Evolutionary conservation across 345 rosid species (phyloP).

Genomic region (Acer campestre): DNA sequence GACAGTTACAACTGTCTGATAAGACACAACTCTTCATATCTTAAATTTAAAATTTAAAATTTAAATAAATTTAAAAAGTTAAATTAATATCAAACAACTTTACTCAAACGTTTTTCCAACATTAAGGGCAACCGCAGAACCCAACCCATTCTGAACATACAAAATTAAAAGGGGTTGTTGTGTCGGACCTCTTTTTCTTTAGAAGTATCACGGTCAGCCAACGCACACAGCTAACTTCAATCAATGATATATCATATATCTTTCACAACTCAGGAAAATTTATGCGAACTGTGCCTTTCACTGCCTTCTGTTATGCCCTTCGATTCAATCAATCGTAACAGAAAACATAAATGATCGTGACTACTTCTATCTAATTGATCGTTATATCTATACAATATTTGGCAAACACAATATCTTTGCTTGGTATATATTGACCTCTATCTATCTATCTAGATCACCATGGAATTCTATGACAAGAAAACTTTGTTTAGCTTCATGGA

Average conservation of each 20-base stretch:
- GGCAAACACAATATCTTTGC: too few species aligned
- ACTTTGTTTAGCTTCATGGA: constrained; percentile 26
- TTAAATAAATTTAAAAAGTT: too few species aligned
- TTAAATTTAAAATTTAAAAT: too few species aligned
- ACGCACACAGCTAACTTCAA: background rate
- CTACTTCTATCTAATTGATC: background rate
- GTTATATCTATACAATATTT: too few species aligned
- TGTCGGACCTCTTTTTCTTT: background rate
- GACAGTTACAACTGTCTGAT: too few species aligned
- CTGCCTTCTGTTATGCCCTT: background rate
- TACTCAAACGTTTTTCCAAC: too few species aligned
- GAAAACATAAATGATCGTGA: background rate
- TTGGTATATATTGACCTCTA: too few species aligned
- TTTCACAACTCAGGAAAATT: background rate
- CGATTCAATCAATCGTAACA: background rate
- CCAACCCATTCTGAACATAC: constrained; percentile 6
- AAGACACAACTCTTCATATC: too few species aligned
- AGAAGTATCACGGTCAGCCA: background rate
- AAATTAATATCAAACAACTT: too few species aligned
- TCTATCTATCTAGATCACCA: background rate
- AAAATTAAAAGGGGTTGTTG: background rate
- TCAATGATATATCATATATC: background rate
- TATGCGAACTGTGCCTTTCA: background rate
- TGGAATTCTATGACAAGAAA: constrained; percentile 37
- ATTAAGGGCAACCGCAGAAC: background rate